Evolutionary conservation across 2,329 filamentous ascomycete species (phyloP).

Genomic region (Teratosphaeria viscida): DNA sequence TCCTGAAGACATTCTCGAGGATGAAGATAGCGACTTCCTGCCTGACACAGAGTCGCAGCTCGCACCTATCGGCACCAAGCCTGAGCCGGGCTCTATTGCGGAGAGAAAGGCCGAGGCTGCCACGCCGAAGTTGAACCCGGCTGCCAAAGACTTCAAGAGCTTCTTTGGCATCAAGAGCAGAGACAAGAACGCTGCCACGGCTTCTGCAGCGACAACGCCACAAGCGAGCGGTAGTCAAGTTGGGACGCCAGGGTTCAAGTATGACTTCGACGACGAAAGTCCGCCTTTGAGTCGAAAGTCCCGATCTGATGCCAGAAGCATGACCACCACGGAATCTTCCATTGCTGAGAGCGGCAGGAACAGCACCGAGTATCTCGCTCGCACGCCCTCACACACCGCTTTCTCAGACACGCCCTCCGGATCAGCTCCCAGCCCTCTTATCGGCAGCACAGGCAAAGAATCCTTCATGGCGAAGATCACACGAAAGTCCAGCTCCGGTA

Average conservation of each 20-base stretch:
- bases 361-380: conserved; percentile 16
- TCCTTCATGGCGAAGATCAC: conserved; percentile 41
- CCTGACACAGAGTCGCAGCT: conserved; percentile 44
- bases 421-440: conserved; percentile 22
- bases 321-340: conserved; percentile 25
- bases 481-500: conserved; percentile 35
- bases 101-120: conserved; percentile 32
- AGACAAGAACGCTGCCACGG: conserved; percentile 17
- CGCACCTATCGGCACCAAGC: conserved; percentile 62
- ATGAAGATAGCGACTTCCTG: conserved; percentile 36
- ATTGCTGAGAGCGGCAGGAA: conserved; percentile 13
- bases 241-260: not conserved
- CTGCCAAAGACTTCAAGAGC: conserved; percentile 77
- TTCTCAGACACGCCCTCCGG: conserved; percentile 19
- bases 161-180: conserved; percentile 43
- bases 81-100: conserved; percentile 2
- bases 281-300: conserved; percentile 30
- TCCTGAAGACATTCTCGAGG: conserved; percentile 42
- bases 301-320: conserved; percentile 31
- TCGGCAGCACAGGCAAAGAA: conserved; percentile 29
- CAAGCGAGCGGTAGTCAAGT: not conserved
- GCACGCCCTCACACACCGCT: conserved; percentile 26
- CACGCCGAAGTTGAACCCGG: conserved; percentile 65
- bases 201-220: conserved; percentile 10
- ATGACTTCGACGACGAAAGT: conserved; percentile 23